A percentile compares a stretch with the other conserved stretches of the same genome.
phyloP scores from a whole-genome alignment of 371 early-diverging fungal species.

The Syncephalis fuscata region DNA sequence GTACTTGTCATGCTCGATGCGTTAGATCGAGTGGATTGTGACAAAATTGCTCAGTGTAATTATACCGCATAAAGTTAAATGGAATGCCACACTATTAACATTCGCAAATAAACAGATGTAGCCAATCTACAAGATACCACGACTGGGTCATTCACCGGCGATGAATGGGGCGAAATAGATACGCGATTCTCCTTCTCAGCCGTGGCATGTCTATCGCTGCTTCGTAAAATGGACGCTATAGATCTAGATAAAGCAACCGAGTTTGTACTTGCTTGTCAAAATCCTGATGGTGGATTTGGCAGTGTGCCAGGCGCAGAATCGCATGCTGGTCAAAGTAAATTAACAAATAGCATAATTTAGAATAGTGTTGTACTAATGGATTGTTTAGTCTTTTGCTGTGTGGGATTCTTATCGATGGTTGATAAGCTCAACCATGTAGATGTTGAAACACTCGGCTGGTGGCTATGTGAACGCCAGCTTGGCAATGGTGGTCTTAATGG shows the following conservation, averaged over 20 bases:
- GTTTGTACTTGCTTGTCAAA: slow-evolving; percentile 69
- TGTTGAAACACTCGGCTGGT: slow-evolving; percentile 59
- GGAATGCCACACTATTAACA: background rate
- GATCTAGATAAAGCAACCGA: slow-evolving; percentile 52
- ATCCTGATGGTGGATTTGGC: slow-evolving; percentile 98
- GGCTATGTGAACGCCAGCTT: slow-evolving; percentile 90
- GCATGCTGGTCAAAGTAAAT: slow-evolving; percentile 74
- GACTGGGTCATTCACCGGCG: slow-evolving; percentile 78
- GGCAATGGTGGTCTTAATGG: slow-evolving; percentile 93
- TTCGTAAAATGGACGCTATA: slow-evolving; percentile 52
- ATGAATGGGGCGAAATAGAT: slow-evolving; percentile 92
- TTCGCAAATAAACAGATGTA: slow-evolving; percentile 19
- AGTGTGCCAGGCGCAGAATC: slow-evolving; percentile 85
- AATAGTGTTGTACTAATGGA: background rate
- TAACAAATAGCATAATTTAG: background rate
- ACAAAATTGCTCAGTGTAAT: slow-evolving; percentile 51
- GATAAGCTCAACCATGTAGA: slow-evolving; percentile 55
- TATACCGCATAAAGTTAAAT: background rate
- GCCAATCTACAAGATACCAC: slow-evolving; percentile 27
- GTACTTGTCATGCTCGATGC: slow-evolving; percentile 72
- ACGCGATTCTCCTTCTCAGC: slow-evolving; percentile 88
- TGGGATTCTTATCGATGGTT: slow-evolving; percentile 73
- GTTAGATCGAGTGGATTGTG: slow-evolving; percentile 48
- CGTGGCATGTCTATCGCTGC: slow-evolving; percentile 51
- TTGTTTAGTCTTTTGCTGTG: slow-evolving; percentile 74